phyloP scores from a whole-genome alignment of 139 green algal species.

The Chara braunii region DNA sequence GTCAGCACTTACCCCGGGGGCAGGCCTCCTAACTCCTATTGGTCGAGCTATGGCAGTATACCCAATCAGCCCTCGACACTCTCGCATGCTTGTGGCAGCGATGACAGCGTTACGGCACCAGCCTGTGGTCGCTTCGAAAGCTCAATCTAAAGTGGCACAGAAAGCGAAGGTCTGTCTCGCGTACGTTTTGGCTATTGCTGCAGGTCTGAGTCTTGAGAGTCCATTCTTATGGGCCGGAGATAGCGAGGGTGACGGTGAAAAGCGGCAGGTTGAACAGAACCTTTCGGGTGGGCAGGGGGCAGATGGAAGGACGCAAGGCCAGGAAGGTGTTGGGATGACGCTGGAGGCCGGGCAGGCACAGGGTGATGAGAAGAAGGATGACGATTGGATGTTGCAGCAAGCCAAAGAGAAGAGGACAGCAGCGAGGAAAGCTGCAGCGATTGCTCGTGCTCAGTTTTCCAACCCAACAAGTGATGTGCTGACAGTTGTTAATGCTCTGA shows the following conservation, averaged over 20 bases:
- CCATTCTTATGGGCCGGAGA: slow-evolving; percentile 64
- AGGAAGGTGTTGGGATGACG: neutral
- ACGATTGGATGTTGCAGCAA: neutral
- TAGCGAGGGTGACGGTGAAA: slow-evolving; percentile 1
- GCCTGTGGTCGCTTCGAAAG: no score
- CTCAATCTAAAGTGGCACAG: no score
- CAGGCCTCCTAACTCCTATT: slow-evolving; percentile 11
- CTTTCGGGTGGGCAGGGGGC: neutral
- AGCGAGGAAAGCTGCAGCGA: slow-evolving; percentile 22
- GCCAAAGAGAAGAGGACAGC: slow-evolving; percentile 12
- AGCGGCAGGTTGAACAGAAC: slow-evolving; percentile 3
- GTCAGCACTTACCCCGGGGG: slow-evolving; percentile 14
- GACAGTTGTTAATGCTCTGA: slow-evolving; percentile 62
- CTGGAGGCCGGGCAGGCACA: neutral
- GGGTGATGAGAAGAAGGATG: neutral
- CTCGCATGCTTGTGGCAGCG: slow-evolving; percentile 77
- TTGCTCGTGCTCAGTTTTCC: slow-evolving; percentile 58
- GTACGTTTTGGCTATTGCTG: slow-evolving; percentile 71
- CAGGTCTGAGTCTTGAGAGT: slow-evolving; percentile 68
- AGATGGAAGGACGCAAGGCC: neutral
- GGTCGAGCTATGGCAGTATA: slow-evolving; percentile 68
- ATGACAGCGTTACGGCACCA: no score
- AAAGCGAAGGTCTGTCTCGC: no score
- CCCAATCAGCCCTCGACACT: slow-evolving; percentile 76
- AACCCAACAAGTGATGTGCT: slow-evolving; percentile 66